Percentiles rank a stretch among this genome's conserved stretches.
Evolutionary conservation across 768 basidiomycete genomes (phyloP).

Genomic region (Coprinopsis cinerea): DNA sequence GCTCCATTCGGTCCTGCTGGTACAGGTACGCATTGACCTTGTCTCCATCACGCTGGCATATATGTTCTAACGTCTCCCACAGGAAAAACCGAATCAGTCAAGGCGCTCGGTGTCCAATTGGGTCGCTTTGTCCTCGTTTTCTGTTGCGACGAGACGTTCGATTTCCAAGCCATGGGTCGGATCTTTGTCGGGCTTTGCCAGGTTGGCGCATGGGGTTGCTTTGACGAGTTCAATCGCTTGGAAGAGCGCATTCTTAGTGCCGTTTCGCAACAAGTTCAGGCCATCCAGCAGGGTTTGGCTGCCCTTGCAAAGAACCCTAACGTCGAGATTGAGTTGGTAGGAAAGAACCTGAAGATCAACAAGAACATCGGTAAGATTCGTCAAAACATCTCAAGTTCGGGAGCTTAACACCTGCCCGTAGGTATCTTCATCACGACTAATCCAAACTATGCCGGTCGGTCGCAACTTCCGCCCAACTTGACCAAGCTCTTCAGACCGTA

Average conservation of each 20-base stretch:
- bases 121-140: constrained; percentile 99
- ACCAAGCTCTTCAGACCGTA: constrained; percentile 93
- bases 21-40: constrained; percentile 58
- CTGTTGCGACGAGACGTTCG: constrained; percentile 99
- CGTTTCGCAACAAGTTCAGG: constrained; percentile 98
- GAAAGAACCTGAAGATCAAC: constrained; percentile 89
- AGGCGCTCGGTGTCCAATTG: constrained; percentile 94
- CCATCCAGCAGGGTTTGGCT: constrained; percentile 94
- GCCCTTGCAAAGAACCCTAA: constrained; percentile 76
- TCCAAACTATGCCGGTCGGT: constrained; percentile 97
- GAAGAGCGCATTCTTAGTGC: constrained; percentile 97
- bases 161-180: constrained; percentile 99
- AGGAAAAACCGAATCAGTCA: constrained; percentile 99
- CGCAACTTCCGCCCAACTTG: constrained; percentile 79
- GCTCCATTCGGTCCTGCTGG: constrained; percentile 98
- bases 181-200: constrained; percentile 98
- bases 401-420: constrained; percentile 21
- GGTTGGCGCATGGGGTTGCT: constrained; percentile 98
- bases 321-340: constrained; percentile 91
- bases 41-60: constrained; percentile 5
- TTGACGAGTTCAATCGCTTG: constrained; percentile 96
- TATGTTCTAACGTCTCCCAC: constrained; percentile 6
- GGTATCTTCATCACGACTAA: constrained; percentile 99
- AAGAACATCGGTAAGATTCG: constrained; percentile 70
- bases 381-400: background rate